Evolutionary conservation across 2,329 filamentous ascomycete genomes (phyloP).

Genomic region (Volutella citrinella): DNA sequence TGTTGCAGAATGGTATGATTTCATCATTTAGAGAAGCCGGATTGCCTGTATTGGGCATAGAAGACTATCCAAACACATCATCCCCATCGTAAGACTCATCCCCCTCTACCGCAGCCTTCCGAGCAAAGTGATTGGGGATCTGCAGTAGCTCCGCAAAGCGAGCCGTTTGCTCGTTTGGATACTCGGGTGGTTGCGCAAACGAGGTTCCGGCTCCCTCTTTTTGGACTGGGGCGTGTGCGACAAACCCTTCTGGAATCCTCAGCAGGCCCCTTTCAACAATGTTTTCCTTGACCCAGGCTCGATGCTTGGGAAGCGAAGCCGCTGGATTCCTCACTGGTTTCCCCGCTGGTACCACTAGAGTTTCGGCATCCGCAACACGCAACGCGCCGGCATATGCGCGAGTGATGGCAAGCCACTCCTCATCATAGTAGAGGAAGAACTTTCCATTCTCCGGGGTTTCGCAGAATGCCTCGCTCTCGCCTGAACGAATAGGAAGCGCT

Average conservation of each 20-base stretch:
- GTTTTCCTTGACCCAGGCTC: conserved; percentile 74
- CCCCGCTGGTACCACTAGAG: conserved; percentile 62
- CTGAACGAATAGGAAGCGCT: conserved; percentile 25
- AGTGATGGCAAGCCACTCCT: conserved; percentile 91
- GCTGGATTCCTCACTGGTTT: conserved; percentile 43
- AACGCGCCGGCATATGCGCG: conserved; percentile 70
- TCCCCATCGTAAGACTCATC: too few species aligned
- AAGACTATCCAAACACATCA: too few species aligned
- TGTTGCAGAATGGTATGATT: too few species aligned
- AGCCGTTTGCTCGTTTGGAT: conserved; percentile 81
- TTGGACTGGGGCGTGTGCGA: conserved; percentile 70
- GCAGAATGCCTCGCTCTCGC: conserved; percentile 37
- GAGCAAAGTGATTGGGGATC: conserved; percentile 9
- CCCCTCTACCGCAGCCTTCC: too few species aligned
- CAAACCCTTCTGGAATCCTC: conserved; percentile 73
- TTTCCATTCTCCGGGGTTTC: not conserved
- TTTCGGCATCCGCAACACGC: conserved; percentile 62
- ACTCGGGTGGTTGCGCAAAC: conserved; percentile 66
- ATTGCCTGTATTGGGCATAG: too few species aligned
- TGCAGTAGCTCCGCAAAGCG: conserved; percentile 70
- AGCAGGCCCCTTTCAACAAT: conserved; percentile 61
- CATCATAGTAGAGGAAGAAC: conserved; percentile 70
- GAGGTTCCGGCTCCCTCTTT: conserved; percentile 54
- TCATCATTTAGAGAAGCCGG: too few species aligned
- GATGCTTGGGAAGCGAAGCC: conserved; percentile 18